Evolutionary conservation across 768 basidiomycete species (phyloP), one percentile per base, ranked within the genome.

Genomic region (Suillus lakei): DNA sequence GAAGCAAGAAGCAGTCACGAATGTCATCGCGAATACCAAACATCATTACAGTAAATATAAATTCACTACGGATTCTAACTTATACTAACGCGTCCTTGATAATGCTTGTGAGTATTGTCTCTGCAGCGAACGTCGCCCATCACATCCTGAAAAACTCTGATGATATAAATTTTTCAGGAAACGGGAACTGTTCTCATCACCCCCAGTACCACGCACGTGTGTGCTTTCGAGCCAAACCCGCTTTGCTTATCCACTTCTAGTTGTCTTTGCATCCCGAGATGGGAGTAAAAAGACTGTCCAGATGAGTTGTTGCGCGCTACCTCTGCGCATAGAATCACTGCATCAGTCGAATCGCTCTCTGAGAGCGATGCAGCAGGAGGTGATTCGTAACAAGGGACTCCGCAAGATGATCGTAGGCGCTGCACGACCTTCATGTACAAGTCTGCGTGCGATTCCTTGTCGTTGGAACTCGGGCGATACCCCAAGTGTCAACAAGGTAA

Each of bases 401-500:
- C 26, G 28, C 50, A 23, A 3, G 53, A 68, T 7, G 63, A 70
- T 5, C 76, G 66, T 13, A 76, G 60, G 58, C 68, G 73, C 23
- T 70, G 75, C 10, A 77, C 67, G 34, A 77, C 71, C 71, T 39
- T 65, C 67, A 39, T 70, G 73, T 23, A 76, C 77, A 1, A 76
- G 73, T 3, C 69, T 62, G 12, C 73, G 73, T 12, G 76, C 76
- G 15, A 78, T 71, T 5, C 76, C 76, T 46, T 30, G 67, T 15
- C 77, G 73, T 36, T 61, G 76, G 51, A 74, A 77, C 3, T 63
- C 44, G 18, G 76, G 69, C 1, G 73, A 48, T 28, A 76, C 77
- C 7, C 76, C 76, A 0, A 76, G 71, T 44, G 76, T 76, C 66
- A 76, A 75, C 70, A 76, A 69, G 13, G 67, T 75, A 12, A 72